These are phyloP conservation scores for Pseudogymnoascus sp. DNA, from an alignment of 2,329 filamentous ascomycete species.

Conservation along the genomic window DNA sequence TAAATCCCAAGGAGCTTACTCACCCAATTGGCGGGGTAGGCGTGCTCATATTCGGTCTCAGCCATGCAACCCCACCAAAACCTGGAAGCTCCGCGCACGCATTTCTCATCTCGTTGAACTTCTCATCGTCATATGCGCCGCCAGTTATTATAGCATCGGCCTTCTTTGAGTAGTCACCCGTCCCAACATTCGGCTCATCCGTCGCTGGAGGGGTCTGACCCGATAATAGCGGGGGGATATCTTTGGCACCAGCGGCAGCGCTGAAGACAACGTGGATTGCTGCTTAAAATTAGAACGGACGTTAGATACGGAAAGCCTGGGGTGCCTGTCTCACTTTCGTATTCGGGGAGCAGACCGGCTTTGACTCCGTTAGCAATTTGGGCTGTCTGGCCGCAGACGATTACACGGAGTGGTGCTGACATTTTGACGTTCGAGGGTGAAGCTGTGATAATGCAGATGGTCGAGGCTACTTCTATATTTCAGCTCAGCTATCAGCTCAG, in stretches of 20 bases:
- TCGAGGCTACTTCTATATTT: neutral
- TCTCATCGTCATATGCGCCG: constrained; percentile 14
- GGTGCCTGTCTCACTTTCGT: constrained; percentile 10
- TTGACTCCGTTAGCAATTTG: constrained; percentile 13
- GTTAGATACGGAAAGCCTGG: neutral
- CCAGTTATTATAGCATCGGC: constrained; percentile 12
- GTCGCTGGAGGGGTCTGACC: constrained; percentile 5
- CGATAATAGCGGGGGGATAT: constrained; percentile 12
- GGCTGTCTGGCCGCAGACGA: neutral
- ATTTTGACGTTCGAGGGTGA: neutral
- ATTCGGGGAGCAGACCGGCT: constrained; percentile 13
- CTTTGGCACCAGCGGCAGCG: neutral
- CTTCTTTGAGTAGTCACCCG: constrained; percentile 10
- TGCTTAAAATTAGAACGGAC: neutral
- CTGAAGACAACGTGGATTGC: constrained; percentile 16
- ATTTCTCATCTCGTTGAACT: constrained; percentile 14
- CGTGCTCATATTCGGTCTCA: constrained; percentile 16
- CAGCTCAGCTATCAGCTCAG: too few species aligned
- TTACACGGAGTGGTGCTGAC: neutral
- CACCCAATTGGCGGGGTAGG: constrained; percentile 16
- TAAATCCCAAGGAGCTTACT: neutral
- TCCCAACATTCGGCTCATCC: constrained; percentile 8
- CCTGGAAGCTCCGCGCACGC: constrained; percentile 12
- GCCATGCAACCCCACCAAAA: constrained; percentile 15
- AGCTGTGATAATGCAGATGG: neutral